Conservation (phyloP, 768 basidiomycete species). For the Xerocomus potaroensis region DNA sequence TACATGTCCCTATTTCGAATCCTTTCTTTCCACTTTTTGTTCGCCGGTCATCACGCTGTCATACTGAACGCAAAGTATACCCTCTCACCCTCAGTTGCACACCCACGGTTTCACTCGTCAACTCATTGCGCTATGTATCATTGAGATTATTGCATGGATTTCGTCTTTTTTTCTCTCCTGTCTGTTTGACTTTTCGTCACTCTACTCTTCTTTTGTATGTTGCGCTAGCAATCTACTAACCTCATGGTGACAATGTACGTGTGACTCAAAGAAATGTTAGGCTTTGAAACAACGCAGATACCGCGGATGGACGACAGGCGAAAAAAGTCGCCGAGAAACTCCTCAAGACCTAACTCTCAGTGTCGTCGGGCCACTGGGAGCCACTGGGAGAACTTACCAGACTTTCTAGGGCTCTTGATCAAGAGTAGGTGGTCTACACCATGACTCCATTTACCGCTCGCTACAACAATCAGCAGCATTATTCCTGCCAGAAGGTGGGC, state of each 20-base stretch:
- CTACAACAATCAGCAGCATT: too few species aligned
- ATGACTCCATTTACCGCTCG: too few species aligned
- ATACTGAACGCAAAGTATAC: slow-evolving; percentile 19
- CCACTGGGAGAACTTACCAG: too few species aligned
- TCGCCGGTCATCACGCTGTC: slow-evolving; percentile 8
- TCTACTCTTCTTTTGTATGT: slow-evolving; percentile 1
- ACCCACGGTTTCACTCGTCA: slow-evolving; percentile 7
- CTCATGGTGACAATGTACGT: neutral
- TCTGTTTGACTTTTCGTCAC: neutral
- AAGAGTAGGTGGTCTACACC: too few species aligned
- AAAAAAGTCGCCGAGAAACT: too few species aligned
- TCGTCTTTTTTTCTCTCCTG: neutral
- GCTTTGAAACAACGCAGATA: neutral
- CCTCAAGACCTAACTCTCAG: too few species aligned
- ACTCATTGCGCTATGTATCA: slow-evolving; percentile 31
- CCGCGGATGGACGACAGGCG: too few species aligned
- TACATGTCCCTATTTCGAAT: neutral
- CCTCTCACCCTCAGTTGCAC: slow-evolving; percentile 11
- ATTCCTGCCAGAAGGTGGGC: too few species aligned
- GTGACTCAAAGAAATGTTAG: neutral
- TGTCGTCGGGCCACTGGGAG: too few species aligned
- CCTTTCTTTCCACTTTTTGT: neutral
- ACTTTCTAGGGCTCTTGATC: too few species aligned
- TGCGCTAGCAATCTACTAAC: slow-evolving; percentile 15
- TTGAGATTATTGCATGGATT: slow-evolving; percentile 23